Conservation (phyloP, 2,329 filamentous ascomycete species). For the Massarina eburnea region DNA sequence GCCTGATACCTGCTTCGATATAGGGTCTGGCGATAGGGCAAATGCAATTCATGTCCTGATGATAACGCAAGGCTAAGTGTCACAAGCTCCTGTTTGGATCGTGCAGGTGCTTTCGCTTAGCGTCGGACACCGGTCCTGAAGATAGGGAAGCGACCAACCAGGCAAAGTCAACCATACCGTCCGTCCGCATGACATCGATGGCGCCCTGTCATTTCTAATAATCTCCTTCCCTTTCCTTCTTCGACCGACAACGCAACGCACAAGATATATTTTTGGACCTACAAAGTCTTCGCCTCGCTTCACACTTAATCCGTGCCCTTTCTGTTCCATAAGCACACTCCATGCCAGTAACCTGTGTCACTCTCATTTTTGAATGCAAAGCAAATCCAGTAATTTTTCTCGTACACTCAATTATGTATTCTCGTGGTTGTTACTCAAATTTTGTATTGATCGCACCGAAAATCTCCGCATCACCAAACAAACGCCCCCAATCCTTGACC, state of each 20-base stretch:
- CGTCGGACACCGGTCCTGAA: background rate
- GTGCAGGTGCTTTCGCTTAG: background rate
- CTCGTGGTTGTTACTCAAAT: no score
- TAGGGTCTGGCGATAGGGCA: slow-evolving; percentile 38
- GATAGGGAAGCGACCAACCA: background rate
- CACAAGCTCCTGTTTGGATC: background rate
- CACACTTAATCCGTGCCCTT: no score
- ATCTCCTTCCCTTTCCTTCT: no score
- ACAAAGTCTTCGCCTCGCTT: background rate
- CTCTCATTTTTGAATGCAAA: no score
- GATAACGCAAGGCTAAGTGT: slow-evolving; percentile 14
- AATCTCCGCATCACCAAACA: no score
- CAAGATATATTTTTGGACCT: background rate
- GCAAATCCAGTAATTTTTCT: no score
- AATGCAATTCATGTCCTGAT: slow-evolving; percentile 41
- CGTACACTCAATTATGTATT: no score
- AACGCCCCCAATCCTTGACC: no score
- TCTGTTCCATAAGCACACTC: no score
- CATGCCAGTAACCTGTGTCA: no score
- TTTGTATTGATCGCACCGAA: no score
- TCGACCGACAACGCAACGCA: background rate
- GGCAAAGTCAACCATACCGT: background rate
- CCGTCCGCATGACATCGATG: background rate
- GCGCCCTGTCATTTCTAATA: no score
- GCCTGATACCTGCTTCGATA: slow-evolving; percentile 22